Evolutionary conservation across 2,329 filamentous ascomycete genomes (phyloP).

Genomic region (Leptographium radiaticola): DNA sequence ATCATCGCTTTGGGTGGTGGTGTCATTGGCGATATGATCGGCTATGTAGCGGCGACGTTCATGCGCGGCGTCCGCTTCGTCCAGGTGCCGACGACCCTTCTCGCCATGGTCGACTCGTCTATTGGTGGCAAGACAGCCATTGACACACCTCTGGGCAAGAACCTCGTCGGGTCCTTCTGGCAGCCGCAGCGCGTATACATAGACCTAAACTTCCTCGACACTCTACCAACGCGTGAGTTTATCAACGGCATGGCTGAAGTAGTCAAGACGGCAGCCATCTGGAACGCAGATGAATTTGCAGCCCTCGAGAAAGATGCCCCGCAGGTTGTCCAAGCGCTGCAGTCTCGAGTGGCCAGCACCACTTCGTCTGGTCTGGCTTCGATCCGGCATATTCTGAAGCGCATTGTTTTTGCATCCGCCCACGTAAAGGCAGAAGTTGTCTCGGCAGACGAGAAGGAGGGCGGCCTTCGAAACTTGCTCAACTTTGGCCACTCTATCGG

Average conservation of each 20-base stretch:
- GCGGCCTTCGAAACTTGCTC: constrained; percentile 81
- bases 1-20: constrained; percentile 90
- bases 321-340: constrained; percentile 60
- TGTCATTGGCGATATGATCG: constrained; percentile 96
- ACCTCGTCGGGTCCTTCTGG: constrained; percentile 92
- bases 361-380: constrained; percentile 48
- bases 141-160: constrained; percentile 91
- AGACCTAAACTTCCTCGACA: constrained; percentile 82
- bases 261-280: constrained; percentile 94
- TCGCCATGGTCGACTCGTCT: constrained; percentile 97
- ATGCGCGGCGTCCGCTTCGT: constrained; percentile 96
- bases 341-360: constrained; percentile 30
- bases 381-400: constrained; percentile 58
- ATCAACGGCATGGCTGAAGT: constrained; percentile 99
- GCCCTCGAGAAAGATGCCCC: constrained; percentile 71
- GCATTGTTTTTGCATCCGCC: constrained; percentile 80
- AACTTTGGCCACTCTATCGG: constrained; percentile 98
- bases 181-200: constrained; percentile 91
- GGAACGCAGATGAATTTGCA: constrained; percentile 78
- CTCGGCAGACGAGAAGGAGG: constrained; percentile 86
- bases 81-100: constrained; percentile 86
- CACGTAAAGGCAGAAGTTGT: constrained; percentile 90
- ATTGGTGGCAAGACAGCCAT: constrained; percentile 98
- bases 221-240: constrained; percentile 79
- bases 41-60: constrained; percentile 94